Conservation (phyloP, 352 stramenopile species). For the Phytopythium cucurbitacearum region DNA sequence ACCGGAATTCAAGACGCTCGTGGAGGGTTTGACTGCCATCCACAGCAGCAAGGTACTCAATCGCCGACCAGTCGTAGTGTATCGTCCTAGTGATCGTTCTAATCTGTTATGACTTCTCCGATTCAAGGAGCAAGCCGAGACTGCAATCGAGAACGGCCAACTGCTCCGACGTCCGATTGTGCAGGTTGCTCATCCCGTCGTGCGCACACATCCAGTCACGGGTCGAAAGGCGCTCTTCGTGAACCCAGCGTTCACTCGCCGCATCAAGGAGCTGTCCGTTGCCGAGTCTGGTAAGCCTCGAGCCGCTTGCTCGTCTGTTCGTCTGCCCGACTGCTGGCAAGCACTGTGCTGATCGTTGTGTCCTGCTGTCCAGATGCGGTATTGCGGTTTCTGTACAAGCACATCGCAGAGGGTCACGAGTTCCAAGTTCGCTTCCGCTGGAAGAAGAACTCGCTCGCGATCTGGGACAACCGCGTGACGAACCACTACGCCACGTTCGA, state of each 20-base stretch:
- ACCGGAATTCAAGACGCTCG: slow-evolving; percentile 10
- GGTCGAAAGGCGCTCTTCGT: slow-evolving; percentile 28
- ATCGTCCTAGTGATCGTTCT: no score
- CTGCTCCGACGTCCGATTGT: slow-evolving; percentile 13
- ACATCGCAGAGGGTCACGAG: slow-evolving; percentile 26
- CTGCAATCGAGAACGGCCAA: slow-evolving; percentile 5
- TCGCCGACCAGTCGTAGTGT: no score
- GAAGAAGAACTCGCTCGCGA: slow-evolving; percentile 22
- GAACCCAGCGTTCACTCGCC: slow-evolving; percentile 22
- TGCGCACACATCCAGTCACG: slow-evolving; percentile 27
- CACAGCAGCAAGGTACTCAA: slow-evolving; percentile 7
- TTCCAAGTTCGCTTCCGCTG: slow-evolving; percentile 33
- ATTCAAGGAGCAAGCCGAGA: slow-evolving; percentile 12
- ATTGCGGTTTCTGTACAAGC: slow-evolving; percentile 15
- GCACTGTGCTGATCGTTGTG: not conserved
- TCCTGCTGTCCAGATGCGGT: not conserved
- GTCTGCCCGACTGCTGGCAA: not conserved
- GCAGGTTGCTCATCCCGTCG: slow-evolving; percentile 18
- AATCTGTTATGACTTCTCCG: no score
- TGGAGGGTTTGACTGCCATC: slow-evolving; percentile 17
- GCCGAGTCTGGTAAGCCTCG: slow-evolving; percentile 17
- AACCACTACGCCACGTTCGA: slow-evolving; percentile 33
- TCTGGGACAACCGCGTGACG: slow-evolving; percentile 35
- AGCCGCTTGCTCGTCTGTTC: not conserved
- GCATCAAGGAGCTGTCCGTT: slow-evolving; percentile 22